Base-by-base conservation (phyloP, 352 stramenopile genomes). In the Globisporangium nodosum region DNA sequence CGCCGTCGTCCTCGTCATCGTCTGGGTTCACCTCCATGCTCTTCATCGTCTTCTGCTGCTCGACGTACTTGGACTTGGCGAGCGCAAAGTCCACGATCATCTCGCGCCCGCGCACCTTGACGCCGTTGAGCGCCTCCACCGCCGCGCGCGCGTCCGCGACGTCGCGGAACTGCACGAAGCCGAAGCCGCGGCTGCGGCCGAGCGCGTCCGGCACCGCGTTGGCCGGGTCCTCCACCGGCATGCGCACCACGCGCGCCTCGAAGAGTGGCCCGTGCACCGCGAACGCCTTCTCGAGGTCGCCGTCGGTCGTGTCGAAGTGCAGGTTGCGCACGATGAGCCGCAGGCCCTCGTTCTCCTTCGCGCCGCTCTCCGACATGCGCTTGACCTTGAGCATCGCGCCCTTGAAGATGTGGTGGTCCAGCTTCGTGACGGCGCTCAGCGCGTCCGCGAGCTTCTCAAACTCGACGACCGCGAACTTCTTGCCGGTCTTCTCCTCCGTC, bases 41-140 rank as follows among this genome's bases (percentile, higher is more conserved):
- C 31, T 83, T 61, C 13, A 73, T 54, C 37, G 78, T 61, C 58
- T 84, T 78, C 57, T 89, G 77, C 66, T 88, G 76, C 56, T 90
- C 72, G 30, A 90, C 33, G 53, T 92, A 92, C 59, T 94, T 86
- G 16, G 70, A 67, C 64, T 94, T 92, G 12, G 82, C 78, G 30
- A 94, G 56, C 40, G 85, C 85, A 65, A 88, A 91, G 76, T 94
- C 85, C 33, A 94, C 85, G 61, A 92, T 81, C 72, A 94, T 91
- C 62, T 91, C 77, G 49, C 85, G 81, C 47, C 82, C 85, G 56
- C 90, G 91, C 33, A 94, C 65, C 54, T 92, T 92, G 31, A 65
- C 64, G 57, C 81, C 83, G 53, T 92, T 94, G 27, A 90, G 67
- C 37, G 84, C 79, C 21, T 85, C 79, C 40, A 92, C 79, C n/a